Conservation (phyloP, 1,284 basidiomycete genomes). For the Volvariella volvacea region DNA sequence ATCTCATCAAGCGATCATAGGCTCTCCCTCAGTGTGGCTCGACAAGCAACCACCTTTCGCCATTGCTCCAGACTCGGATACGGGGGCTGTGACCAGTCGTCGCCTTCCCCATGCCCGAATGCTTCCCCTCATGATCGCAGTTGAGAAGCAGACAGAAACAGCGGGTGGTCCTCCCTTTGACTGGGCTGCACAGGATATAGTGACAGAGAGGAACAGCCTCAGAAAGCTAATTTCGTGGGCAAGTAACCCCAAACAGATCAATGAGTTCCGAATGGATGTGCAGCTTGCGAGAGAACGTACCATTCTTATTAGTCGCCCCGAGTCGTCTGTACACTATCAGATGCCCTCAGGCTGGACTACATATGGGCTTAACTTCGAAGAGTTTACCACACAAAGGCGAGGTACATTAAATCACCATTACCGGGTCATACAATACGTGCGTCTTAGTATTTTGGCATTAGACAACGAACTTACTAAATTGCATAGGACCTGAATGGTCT, state of each 20-base stretch:
- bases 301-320: conserved; percentile 46
- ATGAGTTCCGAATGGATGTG: conserved; percentile 51
- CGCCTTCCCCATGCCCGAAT: conserved; percentile 33
- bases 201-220: conserved; percentile 52
- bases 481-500: conserved; percentile 33
- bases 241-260: conserved; percentile 16
- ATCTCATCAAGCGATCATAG: conserved; percentile 19
- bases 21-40: conserved; percentile 45
- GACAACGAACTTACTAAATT: too few species aligned
- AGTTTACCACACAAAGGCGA: conserved; percentile 33
- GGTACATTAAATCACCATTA: conserved; percentile 40
- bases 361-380: conserved; percentile 46
- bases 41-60: conserved; percentile 35
- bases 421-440: conserved; percentile 44
- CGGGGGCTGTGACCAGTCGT: conserved; percentile 45
- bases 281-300: conserved; percentile 47
- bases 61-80: conserved; percentile 38
- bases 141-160: conserved; percentile 32
- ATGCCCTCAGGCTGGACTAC: conserved; percentile 26
- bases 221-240: conserved; percentile 53
- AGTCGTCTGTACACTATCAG: conserved; percentile 25
- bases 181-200: conserved; percentile 44
- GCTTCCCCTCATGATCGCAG: conserved; percentile 43
- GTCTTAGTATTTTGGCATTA: conserved; percentile 8
- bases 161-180: conserved; percentile 30